Base-by-base conservation (phyloP, 2,329 filamentous ascomycete genomes). In the Fusarium sp. region DNA sequence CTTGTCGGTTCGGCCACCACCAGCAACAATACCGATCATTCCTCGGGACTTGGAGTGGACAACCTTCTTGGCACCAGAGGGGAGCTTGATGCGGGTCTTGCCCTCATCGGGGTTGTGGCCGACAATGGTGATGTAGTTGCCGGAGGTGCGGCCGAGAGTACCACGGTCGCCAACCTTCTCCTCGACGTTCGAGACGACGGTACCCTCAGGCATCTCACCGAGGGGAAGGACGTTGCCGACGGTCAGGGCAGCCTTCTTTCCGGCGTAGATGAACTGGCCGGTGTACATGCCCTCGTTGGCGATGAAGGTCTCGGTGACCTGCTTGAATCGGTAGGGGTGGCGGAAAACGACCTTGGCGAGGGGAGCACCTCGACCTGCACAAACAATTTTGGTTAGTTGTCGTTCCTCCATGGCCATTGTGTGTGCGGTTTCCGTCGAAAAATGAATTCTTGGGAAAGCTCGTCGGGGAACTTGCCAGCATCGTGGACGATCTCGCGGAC, bases 211-310 rank as follows among this genome's bases (percentile, higher is more conserved):
- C 83, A 98, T 92, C 81, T 92, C 93, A 81, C 90, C 89, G 77
- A 99, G 90, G 75, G 96, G 96, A 72, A 99, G 93, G 82, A 99
- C 86, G 89, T 99, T 99, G 84, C 96, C 96, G 84, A 99, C 91
- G 80, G 92, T 98, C 81, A 99, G 90, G 76, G 91, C 88, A 79
- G 96, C 96, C 87, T 97, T 96, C 93, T 99, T 99, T 83, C 96
- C 96, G 82, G 95, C 96, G 86, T 99, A 99, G 91, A 99, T 93
- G 90, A 99, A 99, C 86, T 99, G 96, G 83, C 96, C 96, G 76
- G 96, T 97, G 93, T 98, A 99, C 94, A 98, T 97, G 87, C 96
- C 96, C 89, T 98, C 96, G 87, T 98, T 99, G 85, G 96, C 96
- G 82, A 99, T 99, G 91, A 99, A 97, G 78, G 96, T 99, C 91